Evolutionary conservation across 225 moss, liverwort and hornwort genomes (phyloP), one percentile per base, ranked within the genome.

Genomic region (Physcomitrium patens): DNA sequence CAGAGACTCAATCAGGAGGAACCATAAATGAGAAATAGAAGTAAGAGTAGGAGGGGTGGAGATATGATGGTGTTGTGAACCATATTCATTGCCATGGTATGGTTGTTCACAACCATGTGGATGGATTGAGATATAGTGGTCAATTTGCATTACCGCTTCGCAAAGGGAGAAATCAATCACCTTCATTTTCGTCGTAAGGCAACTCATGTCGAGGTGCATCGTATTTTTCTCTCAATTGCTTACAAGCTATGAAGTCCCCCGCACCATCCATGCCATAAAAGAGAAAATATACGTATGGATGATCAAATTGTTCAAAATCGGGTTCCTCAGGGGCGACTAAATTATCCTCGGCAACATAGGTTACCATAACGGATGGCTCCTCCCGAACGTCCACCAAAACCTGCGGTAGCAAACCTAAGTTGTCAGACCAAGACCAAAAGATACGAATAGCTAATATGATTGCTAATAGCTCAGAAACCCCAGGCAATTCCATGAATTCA

Each of bases 181-280:
- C 85, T 77, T 88, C 87, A 54, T 84, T 72, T 13, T 84, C 80
- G 45, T 93, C 91, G 73, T 89, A 83, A n/a, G 99, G 99, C 45
- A 99, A 60, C 80, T 99, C 99, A 73, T 86, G 86, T 57, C 99
- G 85, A 76, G 92, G 70, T 48, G 90, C 89, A 59, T 89, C 93
- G 55, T 99, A 99, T 64, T 95, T 99, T 84, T 99, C 99, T 81
- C 95, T 84, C 68, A 99, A 70, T 77, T 95, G 99, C 82, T 93
- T 95, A 56, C 90, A 89, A 53, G 95, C 84, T 76, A 99, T 91
- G 72, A 99, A 95, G 53, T 99, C 99, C 63, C 99, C 99, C 28
- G 81, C 89, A 69, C 90, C 81, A 69, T 99, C 99, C 91, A 92
- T 86, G 45, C 99, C 99, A 56, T 86, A 99, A 59, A 99, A 99